phyloP scores from a whole-genome alignment of 257 asterid species.

The Solanum sejunctum region DNA sequence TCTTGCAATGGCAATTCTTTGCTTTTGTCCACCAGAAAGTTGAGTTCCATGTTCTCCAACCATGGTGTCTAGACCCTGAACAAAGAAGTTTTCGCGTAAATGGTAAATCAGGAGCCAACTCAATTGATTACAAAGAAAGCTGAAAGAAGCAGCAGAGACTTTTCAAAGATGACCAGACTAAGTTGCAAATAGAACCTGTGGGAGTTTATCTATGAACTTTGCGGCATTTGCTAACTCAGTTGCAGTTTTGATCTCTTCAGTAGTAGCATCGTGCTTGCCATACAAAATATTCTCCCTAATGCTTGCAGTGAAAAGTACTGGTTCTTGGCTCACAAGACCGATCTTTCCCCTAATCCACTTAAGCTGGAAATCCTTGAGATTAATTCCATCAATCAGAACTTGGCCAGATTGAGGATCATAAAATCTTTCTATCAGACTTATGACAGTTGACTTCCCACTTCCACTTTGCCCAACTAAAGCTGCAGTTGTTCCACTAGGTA shows the following conservation, averaged over 20 bases:
- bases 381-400: constrained; percentile 57
- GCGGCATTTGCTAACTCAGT: constrained; percentile 70
- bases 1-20: constrained; percentile 76
- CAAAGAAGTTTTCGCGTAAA: background rate
- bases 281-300: constrained; percentile 72
- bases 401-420: constrained; percentile 72
- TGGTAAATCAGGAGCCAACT: background rate
- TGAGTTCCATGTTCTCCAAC: constrained; percentile 92
- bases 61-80: constrained; percentile 61
- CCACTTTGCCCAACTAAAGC: constrained; percentile 92
- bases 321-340: constrained; percentile 87
- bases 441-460: constrained; percentile 79
- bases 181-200: constrained; percentile 32
- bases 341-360: constrained; percentile 80
- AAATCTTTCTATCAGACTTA: constrained; percentile 66
- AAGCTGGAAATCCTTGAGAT: constrained; percentile 65
- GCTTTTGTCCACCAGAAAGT: constrained; percentile 92
- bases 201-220: constrained; percentile 64
- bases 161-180: background rate
- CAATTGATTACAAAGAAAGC: background rate
- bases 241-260: constrained; percentile 52
- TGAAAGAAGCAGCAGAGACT: background rate
- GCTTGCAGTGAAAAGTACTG: constrained; percentile 57
- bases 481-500: constrained; percentile 60
- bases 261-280: constrained; percentile 63